Evolutionary conservation across 2,329 filamentous ascomycete species (phyloP).

Genomic region (Penicillium polonicum): DNA sequence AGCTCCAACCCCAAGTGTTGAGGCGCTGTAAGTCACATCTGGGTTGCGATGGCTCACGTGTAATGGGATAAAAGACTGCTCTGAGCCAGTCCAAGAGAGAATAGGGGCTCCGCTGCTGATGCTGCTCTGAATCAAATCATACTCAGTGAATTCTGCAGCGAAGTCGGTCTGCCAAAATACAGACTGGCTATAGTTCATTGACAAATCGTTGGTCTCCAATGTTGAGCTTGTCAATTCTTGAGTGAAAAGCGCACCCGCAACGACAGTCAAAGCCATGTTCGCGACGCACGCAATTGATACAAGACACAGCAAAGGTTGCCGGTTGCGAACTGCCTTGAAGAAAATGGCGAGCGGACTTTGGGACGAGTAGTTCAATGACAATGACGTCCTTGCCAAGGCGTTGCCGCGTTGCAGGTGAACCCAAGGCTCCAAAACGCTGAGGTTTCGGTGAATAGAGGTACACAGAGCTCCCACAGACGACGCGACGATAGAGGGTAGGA

Average conservation of each 20-base stretch:
- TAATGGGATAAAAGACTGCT: conserved; percentile 33
- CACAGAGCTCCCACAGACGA: conserved; percentile 35
- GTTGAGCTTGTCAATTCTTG: conserved; percentile 31
- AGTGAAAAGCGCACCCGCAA: conserved; percentile 36
- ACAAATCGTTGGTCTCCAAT: conserved; percentile 24
- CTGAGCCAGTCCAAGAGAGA: conserved; percentile 34
- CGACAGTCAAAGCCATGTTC: conserved; percentile 32
- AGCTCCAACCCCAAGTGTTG: conserved; percentile 31
- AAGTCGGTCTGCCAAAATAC: conserved; percentile 32
- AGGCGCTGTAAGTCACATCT: conserved; percentile 28
- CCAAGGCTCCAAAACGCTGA: conserved; percentile 38
- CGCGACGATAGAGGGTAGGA: conserved; percentile 34
- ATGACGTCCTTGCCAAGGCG: conserved; percentile 25
- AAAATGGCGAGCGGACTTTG: conserved; percentile 34
- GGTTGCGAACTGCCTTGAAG: conserved; percentile 29
- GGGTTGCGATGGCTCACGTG: conserved; percentile 21
- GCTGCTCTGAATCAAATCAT: conserved; percentile 37
- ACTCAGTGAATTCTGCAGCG: conserved; percentile 36
- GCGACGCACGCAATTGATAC: conserved; percentile 33
- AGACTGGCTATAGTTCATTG: conserved; percentile 33
- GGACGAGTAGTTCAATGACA: conserved; percentile 36
- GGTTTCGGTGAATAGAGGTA: conserved; percentile 36
- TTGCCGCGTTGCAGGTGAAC: conserved; percentile 36
- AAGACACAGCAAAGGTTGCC: conserved; percentile 28
- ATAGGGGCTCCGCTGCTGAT: conserved; percentile 35